Evolutionary conservation across 1,284 basidiomycete species (phyloP), one percentile per base, ranked within the genome.

Genomic region (Ceratobasidium sp.): DNA sequence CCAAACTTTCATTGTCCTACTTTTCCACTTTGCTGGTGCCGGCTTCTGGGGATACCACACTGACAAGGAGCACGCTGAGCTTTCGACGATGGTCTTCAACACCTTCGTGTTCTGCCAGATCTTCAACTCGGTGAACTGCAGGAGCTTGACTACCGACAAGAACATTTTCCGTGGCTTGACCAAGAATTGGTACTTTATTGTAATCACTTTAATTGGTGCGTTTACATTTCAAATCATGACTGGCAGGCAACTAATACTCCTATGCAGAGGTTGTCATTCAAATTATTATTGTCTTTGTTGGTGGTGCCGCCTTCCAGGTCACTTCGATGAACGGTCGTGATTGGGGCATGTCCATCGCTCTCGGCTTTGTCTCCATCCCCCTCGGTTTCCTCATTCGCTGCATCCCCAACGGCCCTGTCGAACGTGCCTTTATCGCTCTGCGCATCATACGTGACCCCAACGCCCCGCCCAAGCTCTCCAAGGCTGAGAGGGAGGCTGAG

Each of bases 71-170:
- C 69, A 77, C n/a, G 76, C 80, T 8, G 80, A 89, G 67, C 82
- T 96, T 11, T 87, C 88, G 74, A 94, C 95, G 0, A 82, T 98
- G 13, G 91, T 98, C 46, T 99, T 99, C 87, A 99, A 98, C 77
- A 83, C 88, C 16, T 99, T 98, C 75, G 96, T 99, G 52, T 98
- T 98, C 78, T 93, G 92, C 57, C 94, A 97, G 77, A 93, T 98
- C 74, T 93, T 87, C 80, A 98, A 98, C 81, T 95, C 93, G 71
- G 79, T 98, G 78, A 98, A 98, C 76, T 93, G 89, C 73, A 84
- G 96, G 68, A 84, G 93, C 49, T 82, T 99, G 59, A 94, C 96
- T 74, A 86, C 85, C 70, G 85, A 87, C 69, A 82, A 95, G 73
- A 99, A 99, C 78, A 86, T 98, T 70, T 93, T 98, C 75, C 87